Conservation (phyloP, 176 grass and related monocot species). For the Oryza nivara region DNA sequence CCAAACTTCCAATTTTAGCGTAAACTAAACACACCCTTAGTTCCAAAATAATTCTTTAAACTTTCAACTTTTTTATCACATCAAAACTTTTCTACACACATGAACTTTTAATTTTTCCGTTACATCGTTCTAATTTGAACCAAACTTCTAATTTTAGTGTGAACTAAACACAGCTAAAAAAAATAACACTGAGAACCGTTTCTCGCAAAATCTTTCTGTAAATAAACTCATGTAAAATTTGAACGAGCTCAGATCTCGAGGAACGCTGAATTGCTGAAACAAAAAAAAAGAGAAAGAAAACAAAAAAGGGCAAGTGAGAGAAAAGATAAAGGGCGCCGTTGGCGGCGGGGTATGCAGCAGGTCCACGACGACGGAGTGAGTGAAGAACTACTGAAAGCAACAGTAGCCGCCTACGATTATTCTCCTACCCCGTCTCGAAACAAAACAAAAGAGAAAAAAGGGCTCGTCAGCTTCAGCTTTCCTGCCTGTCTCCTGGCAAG, state of each 20-base stretch:
- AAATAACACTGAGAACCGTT: not conserved
- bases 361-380: not conserved
- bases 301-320: not conserved
- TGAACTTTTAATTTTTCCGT: too few relatives aligned
- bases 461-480: not conserved
- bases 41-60: too few relatives aligned
- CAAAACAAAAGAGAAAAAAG: constrained; percentile 31
- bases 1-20: too few relatives aligned
- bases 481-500: not conserved
- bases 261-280: not conserved
- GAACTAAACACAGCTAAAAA: too few relatives aligned
- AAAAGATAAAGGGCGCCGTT: not conserved
- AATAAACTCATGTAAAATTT: not conserved
- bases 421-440: not conserved
- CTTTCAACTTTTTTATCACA: too few relatives aligned
- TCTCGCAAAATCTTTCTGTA: not conserved
- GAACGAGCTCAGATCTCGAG: not conserved
- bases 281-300: not conserved
- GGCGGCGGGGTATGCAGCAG: constrained; percentile 16
- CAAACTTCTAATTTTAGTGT: too few relatives aligned
- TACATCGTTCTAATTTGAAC: too few relatives aligned
- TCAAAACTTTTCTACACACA: too few relatives aligned
- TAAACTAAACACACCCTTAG: too few relatives aligned
- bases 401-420: not conserved
- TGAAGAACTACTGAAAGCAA: not conserved